A percentile compares a stretch with the other conserved stretches of the same genome.
Evolutionary conservation across 2,329 filamentous ascomycete species (phyloP).

Genomic region (Fusarium penzigii): DNA sequence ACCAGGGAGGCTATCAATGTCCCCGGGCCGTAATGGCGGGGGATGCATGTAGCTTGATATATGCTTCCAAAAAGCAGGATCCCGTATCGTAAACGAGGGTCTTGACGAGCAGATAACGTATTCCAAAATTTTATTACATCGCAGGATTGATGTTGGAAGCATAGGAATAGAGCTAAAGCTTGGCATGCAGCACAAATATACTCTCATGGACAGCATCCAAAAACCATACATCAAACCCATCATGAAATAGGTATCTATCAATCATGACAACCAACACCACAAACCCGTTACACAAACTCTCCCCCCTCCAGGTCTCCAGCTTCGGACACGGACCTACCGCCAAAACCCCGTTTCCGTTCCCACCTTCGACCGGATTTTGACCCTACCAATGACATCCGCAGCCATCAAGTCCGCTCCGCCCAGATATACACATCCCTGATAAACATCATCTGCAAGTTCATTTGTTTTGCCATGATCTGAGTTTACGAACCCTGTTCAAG

Average conservation of each 20-base stretch:
- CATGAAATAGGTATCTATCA: too few relatives aligned
- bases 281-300: background rate
- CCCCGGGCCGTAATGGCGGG: background rate
- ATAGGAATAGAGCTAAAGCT: too few relatives aligned
- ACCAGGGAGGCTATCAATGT: background rate
- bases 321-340: constrained; percentile 3
- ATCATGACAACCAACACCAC: background rate
- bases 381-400: constrained; percentile 5
- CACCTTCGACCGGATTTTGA: constrained; percentile 3
- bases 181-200: too few relatives aligned
- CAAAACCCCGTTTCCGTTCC: constrained; percentile 8
- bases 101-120: background rate
- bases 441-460: too few relatives aligned
- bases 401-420: constrained; percentile 3
- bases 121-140: too few relatives aligned
- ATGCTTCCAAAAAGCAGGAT: background rate
- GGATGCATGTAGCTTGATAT: background rate
- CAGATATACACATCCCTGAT: background rate
- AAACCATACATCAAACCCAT: too few relatives aligned
- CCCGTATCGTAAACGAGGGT: background rate
- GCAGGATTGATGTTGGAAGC: too few relatives aligned
- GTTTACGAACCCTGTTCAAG: too few relatives aligned
- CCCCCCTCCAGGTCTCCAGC: background rate
- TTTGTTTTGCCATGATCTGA: too few relatives aligned
- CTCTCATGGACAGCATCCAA: too few relatives aligned